Percentiles rank a stretch among this genome's conserved stretches.
Conservation (phyloP, 208 protist genomes). For the Crithidia mellificae region DNA sequence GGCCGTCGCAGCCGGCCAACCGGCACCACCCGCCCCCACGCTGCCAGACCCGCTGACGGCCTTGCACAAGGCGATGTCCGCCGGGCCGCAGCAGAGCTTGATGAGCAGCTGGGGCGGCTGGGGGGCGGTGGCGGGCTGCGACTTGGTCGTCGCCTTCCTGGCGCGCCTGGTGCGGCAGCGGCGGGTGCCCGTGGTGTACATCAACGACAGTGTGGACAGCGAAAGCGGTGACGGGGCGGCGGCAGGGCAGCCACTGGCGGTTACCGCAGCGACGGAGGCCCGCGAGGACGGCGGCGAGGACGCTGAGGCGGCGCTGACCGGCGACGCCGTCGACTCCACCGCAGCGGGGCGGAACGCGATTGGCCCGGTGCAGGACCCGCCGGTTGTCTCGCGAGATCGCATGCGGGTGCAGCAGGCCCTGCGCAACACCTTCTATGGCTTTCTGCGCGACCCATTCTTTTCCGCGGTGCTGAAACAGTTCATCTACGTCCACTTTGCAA, state of each 20-base stretch:
- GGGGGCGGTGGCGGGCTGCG: conserved; percentile 51
- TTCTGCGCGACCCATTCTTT: conserved; percentile 87
- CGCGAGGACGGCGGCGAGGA: conserved; percentile 3
- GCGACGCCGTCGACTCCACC: conserved; percentile 1
- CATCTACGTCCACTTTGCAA: conserved; percentile 64
- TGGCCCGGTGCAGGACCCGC: conserved; percentile 13
- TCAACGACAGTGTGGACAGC: conserved; percentile 33
- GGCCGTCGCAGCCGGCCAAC: not conserved
- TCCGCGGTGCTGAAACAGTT: conserved; percentile 63
- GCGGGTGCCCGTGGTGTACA: conserved; percentile 79
- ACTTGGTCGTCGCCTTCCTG: conserved; percentile 50
- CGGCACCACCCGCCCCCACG: conserved; percentile 1
- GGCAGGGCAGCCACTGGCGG: not conserved
- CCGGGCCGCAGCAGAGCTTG: conserved; percentile 38
- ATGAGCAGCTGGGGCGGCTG: conserved; percentile 62
- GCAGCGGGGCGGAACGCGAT: conserved; percentile 15
- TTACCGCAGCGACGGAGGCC: not conserved
- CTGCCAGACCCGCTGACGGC: conserved; percentile 20
- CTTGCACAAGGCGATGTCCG: conserved; percentile 35
- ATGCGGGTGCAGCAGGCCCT: conserved; percentile 69
- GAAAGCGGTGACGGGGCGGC: conserved; percentile 16
- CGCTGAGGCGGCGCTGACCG: conserved; percentile 5
- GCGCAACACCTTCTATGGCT: conserved; percentile 50
- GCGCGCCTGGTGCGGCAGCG: conserved; percentile 55
- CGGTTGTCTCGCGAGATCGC: conserved; percentile 60